Evolutionary conservation across 129 eudicot species (phyloP), one percentile per base, ranked within the genome.

Genomic region (Smallanthus sonchifolius): DNA sequence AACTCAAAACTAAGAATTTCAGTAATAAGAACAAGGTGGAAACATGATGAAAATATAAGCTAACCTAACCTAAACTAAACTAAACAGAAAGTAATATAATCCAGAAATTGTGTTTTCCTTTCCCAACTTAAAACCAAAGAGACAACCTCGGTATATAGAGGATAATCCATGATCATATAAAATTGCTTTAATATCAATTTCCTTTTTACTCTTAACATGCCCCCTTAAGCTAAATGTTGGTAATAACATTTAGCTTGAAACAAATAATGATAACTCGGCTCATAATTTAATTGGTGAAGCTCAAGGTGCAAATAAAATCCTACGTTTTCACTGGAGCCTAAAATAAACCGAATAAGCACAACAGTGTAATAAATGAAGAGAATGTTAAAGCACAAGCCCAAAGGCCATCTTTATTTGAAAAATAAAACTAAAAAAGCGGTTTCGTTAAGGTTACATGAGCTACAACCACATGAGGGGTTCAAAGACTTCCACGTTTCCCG

Each of bases 401-500:
- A 44, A 10, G 49, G 14, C 15, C 49, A 44, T 44, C 49, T 44
- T 8, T 44, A 44, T 8, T 44, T 8, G 14, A 44, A 44, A 44
- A 44, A 44, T 44, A 44, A 10, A 44, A 5, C 49, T 10, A 10
- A 44, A 44, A 10, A 3, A 44, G 49, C 49, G 13, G 14, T 3
- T 44, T 24, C 30, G 7, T 44, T 44, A 2, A 44, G 49, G 49
- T 1, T 44, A 44, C 69, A 86, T 92, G 87, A 63, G 87, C 86
- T 77, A 96, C 96, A 71, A 91, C 89, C 77, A 62, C 49, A 44
- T 44, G 14, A 44, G 2, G 14, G 49, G 49, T 44, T 81, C 78
- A 91, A 38, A 63, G 97, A 90, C 79, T 75, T 87, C 95, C 97
- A 91, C 7, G 90, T 76, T 67, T 91, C 97, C 91, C 92, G 38